These are phyloP conservation scores for Diaporthe citrichinensis DNA, from an alignment of 2,329 filamentous ascomycete species.

Conservation along the genomic window DNA sequence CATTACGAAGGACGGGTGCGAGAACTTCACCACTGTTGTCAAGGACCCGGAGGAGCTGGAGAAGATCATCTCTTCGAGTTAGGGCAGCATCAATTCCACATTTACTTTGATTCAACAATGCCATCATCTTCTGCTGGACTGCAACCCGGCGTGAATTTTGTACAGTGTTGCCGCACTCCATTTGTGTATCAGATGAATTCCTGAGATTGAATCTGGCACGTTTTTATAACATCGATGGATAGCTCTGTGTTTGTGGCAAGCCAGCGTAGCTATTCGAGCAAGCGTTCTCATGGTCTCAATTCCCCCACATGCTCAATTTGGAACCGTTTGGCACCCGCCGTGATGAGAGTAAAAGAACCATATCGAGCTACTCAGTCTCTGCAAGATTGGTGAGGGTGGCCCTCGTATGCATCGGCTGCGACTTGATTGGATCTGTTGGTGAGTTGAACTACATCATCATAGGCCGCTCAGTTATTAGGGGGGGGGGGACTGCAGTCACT, in stretches of 20 bases:
- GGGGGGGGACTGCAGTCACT: too few relatives aligned
- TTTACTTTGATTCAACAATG: background rate
- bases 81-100: background rate
- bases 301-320: background rate
- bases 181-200: background rate
- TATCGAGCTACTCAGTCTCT: too few relatives aligned
- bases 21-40: conserved; percentile 75
- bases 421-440: too few relatives aligned
- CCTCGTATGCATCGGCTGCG: background rate
- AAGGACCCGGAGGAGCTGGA: conserved; percentile 74
- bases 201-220: background rate
- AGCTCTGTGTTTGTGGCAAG: background rate
- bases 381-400: too few relatives aligned
- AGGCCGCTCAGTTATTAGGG: too few relatives aligned
- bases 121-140: background rate
- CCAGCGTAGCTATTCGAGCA: background rate
- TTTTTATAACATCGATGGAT: background rate
- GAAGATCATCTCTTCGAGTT: conserved; percentile 59
- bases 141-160: too few relatives aligned
- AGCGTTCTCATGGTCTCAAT: background rate
- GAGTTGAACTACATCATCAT: too few relatives aligned
- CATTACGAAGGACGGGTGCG: conserved; percentile 72
- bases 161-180: background rate
- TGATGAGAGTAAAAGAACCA: too few relatives aligned
- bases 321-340: background rate